Base-by-base conservation (phyloP, 352 stramenopile genomes). In the Plasmopara viticola region DNA sequence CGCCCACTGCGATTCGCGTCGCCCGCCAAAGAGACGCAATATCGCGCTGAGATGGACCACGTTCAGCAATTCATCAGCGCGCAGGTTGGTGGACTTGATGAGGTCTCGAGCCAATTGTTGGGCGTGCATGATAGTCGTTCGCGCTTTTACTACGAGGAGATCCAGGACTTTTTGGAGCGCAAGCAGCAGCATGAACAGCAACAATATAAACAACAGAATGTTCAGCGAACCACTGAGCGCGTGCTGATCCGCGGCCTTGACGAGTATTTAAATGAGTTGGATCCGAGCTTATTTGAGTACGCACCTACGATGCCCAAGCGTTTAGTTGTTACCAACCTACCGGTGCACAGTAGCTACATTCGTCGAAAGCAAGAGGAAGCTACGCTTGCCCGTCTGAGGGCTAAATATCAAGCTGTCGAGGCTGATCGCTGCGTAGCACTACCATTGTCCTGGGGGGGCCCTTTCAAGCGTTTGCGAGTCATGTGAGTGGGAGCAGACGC, bases 251-350 rank as follows among this genome's bases (percentile, higher is more conserved):
- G 56, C 38, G 48, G 63, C 41, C 70, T 81, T 17, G 68, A 78
- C 49, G 68, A 76, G 48, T 84, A 73, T 51, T 48, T 84, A 50
- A 58, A 78, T 53, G 72, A 84, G n/a, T 51, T 84, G 39, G 72
- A 84, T 43, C 72, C 72, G 13, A 62, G 60, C 37, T 58, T 84
- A 9, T 84, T 81, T 38, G 48, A 63, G 45, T 45, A 29, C 1
- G 33, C 34, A n/a, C 42, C 30, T 9, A 14, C 44, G 25, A 46
- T 38, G 0, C 20, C 37, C 6, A 60, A 60, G 14, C 13, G 38
- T 7, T 34, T 60, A 2, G 44, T 25, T 2, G 63, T 68, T 12
- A 39, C 55, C 18, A 60, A 70, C 38, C 39, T 70, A 20, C 66
- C 63, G 7, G 39, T 37, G 14, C 47, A 57, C 33, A 64, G 59